Percentiles rank a stretch among this genome's conserved stretches.
phyloP scores from a whole-genome alignment of 2,329 filamentous ascomycete genomes.

The Scedosporium minutisporum region DNA sequence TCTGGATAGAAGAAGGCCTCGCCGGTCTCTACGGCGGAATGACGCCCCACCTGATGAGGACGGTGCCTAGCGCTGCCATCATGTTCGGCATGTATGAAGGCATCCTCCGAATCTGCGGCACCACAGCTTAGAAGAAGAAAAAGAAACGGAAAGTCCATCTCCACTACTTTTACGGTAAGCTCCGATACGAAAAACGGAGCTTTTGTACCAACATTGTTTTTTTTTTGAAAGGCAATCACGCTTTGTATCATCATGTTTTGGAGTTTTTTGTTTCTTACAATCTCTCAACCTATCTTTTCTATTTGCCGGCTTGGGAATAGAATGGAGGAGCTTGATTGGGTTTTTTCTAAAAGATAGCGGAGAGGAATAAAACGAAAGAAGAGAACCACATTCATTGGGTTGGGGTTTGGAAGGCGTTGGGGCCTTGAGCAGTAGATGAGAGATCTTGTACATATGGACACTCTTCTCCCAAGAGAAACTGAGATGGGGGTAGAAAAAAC shows the following conservation, averaged over 20 bases:
- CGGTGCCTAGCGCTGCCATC: conserved; percentile 85
- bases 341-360: neutral
- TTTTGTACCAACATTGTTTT: too few relatives aligned
- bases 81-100: conserved; percentile 86
- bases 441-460: too few relatives aligned
- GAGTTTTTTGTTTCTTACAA: neutral
- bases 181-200: neutral
- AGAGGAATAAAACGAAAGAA: neutral
- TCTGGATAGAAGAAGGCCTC: conserved; percentile 83
- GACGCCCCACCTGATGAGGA: conserved; percentile 82
- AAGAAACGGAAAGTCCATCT: neutral
- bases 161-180: neutral
- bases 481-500: neutral
- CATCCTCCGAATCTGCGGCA: conserved; percentile 38
- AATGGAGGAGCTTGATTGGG: too few relatives aligned
- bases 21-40: conserved; percentile 80
- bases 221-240: too few relatives aligned
- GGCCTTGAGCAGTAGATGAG: too few relatives aligned
- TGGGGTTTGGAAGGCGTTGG: too few relatives aligned
- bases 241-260: too few relatives aligned
- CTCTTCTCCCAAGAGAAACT: too few relatives aligned
- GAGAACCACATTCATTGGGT: too few relatives aligned
- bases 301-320: too few relatives aligned
- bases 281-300: neutral
- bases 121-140: neutral